A percentile compares a stretch with the other conserved stretches of the same genome.
These are phyloP conservation scores for Xylariaceae sp. DNA, from an alignment of 2,329 filamentous ascomycete genomes.

Conservation along the genomic window DNA sequence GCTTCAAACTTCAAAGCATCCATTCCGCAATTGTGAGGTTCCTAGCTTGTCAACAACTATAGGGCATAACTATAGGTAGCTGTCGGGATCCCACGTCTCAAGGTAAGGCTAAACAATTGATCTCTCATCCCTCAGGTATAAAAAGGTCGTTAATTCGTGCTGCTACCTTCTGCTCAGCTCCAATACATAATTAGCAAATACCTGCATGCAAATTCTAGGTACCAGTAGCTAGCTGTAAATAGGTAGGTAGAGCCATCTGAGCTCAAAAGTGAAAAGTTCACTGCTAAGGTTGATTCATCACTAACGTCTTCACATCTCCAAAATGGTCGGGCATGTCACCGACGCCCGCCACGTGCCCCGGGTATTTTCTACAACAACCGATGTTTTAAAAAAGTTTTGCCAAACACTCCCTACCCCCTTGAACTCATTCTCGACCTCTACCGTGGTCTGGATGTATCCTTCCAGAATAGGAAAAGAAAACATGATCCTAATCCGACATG, in stretches of 20 bases:
- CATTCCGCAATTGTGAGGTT: no score
- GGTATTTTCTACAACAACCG: slow-evolving; percentile 2
- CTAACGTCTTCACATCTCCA: not conserved
- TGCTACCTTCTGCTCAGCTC: no score
- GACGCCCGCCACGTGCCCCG: slow-evolving; percentile 3
- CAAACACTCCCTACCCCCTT: not conserved
- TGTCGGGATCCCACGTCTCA: no score
- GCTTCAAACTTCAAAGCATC: no score
- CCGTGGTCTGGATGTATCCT: slow-evolving; percentile 8
- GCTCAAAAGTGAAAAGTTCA: not conserved
- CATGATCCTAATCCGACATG: slow-evolving; percentile 13
- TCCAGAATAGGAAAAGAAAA: slow-evolving; percentile 1
- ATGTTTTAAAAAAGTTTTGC: slow-evolving; percentile 4
- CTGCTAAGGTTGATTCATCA: not conserved
- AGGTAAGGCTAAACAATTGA: no score
- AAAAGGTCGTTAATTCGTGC: no score
- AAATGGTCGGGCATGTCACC: slow-evolving; percentile 8
- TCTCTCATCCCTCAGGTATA: no score
- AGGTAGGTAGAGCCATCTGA: not conserved
- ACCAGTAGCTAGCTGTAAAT: not conserved
- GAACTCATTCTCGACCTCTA: slow-evolving; percentile 13
- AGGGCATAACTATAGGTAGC: no score
- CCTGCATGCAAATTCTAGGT: no score
- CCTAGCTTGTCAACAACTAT: no score
- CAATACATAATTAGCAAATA: no score